Base-by-base conservation (phyloP, 83 land plant genomes). In the Picea abies region DNA sequence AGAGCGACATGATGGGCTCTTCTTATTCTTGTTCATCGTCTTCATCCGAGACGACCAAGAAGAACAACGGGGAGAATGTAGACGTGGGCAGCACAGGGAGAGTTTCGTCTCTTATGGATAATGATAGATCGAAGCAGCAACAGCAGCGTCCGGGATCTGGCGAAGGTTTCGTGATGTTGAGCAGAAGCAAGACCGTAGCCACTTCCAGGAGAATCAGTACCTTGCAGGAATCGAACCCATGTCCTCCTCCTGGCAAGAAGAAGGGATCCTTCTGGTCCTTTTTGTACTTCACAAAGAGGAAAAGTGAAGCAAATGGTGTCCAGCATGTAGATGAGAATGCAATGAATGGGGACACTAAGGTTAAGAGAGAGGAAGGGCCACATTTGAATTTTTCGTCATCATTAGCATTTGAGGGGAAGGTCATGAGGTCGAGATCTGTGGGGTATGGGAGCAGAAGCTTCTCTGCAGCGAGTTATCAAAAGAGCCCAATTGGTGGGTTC, bases 361-460 rank as follows among this genome's bases (percentile, higher is more conserved):
- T 56, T 75, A 26, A 78, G 29, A 61, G 63, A 26, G 63, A 56
- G 64, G 65, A 9, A 22, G 78, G 4, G 7, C 82, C 22, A 60
- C 49, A 8, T 20, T 32, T 4, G 20, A 26, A 64, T 22, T 52
- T 52, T 52, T 22, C 82, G n/a, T 61, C 76, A 20, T 75, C 83
- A 17, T 75, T 85, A 32, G 78, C 89, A 15, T 88, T 85, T 78
- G 93, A 82, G 41, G 78, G 89, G 75, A 89, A 90, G 82, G 95
- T 93, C 32, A 79, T 88, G 17, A 83, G 95, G 78, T 93, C 95
- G 25, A 88, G 95, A 84, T 93, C 95, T 49, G 95, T 93, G 17
- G 93, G 95, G 0, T 93, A 93, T 79, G 93, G 95, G 4, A 90
- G 90, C 85, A 68, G 95, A 80, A 87, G 91, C 82, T 93, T 93